Evolutionary conservation across 495 filamentous ascomycete species (phyloP), one percentile per base, ranked within the genome.

Genomic region (Penicillium odoratum): DNA sequence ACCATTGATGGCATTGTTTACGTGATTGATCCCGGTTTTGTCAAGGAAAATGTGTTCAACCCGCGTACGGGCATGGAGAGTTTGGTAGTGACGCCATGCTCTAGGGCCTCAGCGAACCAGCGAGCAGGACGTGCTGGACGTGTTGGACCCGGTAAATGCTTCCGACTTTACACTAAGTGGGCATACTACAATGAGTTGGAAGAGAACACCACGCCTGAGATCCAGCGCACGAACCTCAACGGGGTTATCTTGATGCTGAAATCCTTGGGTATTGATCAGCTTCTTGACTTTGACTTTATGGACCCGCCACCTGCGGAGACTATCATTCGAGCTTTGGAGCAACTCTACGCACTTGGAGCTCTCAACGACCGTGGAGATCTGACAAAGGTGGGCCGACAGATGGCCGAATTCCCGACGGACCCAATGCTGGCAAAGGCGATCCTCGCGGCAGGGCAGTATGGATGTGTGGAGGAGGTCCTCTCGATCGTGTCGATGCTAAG

Each of bases 231-330:
- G 0, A 96, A 96, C 56, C 79, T 98, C 13, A 94, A 87, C 62
- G 80, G 84, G 31, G 86, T 95, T 3, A 91, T 97, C 11, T 78
- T 98, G 16, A 83, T 93, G 62, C 78, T 98, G 9, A 97, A 96
- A 68, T 88, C 88, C 1, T 81, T 98, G 13, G 95, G 95, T 11
- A 96, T 98, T 66, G 93, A 97, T 67, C 88, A 98, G 60, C 83
- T 98, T 0, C 82, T 98, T 10, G 87, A 93, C 42, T 98, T 98
- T 62, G 94, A 98, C 65, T 98, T 96, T 69, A 92, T 98, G 84
- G 94, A 98, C 65, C 88, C 93, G 0, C 94, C 94, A 1, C 89
- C 93, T 0, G 88, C 92, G 0, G 93, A 97, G 69, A 91, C 91
- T 8, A 84, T 98, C 49, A 96, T 97, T 67, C 85, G 89, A 21